Evolutionary conservation across 2,329 filamentous ascomycete species (phyloP).

Genomic region (Penicillium sp.): DNA sequence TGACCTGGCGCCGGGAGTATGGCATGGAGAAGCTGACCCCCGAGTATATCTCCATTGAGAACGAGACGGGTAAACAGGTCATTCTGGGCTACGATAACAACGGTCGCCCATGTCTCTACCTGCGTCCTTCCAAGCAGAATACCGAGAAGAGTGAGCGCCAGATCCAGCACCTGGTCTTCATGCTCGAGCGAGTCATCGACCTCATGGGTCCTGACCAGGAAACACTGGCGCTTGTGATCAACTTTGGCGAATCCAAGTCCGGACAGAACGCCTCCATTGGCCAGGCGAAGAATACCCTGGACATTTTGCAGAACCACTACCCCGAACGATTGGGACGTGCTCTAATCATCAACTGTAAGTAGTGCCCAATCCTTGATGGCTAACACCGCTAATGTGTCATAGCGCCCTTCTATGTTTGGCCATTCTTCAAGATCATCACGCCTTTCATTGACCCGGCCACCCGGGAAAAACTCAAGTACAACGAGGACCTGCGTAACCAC

Average conservation of each 20-base stretch:
- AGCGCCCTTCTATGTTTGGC: constrained; percentile 89
- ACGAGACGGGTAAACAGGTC: constrained; percentile 95
- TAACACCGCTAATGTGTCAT: constrained; percentile 1
- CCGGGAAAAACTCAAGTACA: constrained; percentile 94
- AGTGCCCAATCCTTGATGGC: not conserved
- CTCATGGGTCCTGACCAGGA: constrained; percentile 86
- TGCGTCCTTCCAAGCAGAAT: constrained; percentile 89
- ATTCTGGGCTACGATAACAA: constrained; percentile 84
- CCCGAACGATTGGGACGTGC: constrained; percentile 88
- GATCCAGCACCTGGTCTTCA: constrained; percentile 91
- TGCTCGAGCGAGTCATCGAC: constrained; percentile 88
- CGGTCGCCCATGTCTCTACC: constrained; percentile 84
- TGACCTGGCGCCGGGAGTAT: constrained; percentile 89
- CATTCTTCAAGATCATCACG: constrained; percentile 94
- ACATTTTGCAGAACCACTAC: constrained; percentile 93
- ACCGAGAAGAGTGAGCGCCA: constrained; percentile 83
- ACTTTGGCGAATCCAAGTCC: constrained; percentile 79
- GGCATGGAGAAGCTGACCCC: constrained; percentile 71
- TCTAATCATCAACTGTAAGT: constrained; percentile 81
- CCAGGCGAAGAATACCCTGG: constrained; percentile 78
- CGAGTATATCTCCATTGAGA: constrained; percentile 89
- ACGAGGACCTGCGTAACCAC: constrained; percentile 82
- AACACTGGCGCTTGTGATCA: constrained; percentile 81
- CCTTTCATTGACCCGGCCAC: constrained; percentile 97
- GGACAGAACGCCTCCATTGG: constrained; percentile 74